Evolutionary conservation across 2,329 filamentous ascomycete species (phyloP).

Genomic region (Exophiala dermatitidis): DNA sequence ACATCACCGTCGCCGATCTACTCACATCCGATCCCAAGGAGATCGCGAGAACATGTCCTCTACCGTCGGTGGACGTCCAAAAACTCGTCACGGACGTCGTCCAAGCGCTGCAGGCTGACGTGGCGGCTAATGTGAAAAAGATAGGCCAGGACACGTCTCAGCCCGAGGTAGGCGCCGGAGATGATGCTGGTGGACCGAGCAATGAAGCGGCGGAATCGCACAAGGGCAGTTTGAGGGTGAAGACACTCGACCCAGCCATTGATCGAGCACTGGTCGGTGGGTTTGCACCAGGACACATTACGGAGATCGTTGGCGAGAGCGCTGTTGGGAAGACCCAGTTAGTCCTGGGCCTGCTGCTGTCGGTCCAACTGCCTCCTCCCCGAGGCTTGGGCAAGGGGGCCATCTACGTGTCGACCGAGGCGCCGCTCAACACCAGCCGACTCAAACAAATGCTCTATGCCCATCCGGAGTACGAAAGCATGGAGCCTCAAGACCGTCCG

Average conservation of each 20-base stretch:
- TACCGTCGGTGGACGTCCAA: slow-evolving; percentile 74
- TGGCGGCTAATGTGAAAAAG: slow-evolving; percentile 7
- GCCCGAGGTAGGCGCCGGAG: neutral
- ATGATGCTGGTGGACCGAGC: slow-evolving; percentile 30
- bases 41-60: slow-evolving; percentile 74
- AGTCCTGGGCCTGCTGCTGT: slow-evolving; percentile 73
- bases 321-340: slow-evolving; percentile 94
- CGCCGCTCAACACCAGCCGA: slow-evolving; percentile 71
- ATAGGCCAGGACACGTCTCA: slow-evolving; percentile 1
- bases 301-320: slow-evolving; percentile 84
- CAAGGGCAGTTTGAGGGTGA: slow-evolving; percentile 55
- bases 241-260: slow-evolving; percentile 67
- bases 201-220: neutral
- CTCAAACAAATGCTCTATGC: slow-evolving; percentile 68
- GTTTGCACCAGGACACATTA: slow-evolving; percentile 70
- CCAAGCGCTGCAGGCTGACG: slow-evolving; percentile 52
- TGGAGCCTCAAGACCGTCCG: slow-evolving; percentile 43
- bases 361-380: slow-evolving; percentile 71
- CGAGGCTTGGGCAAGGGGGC: slow-evolving; percentile 64
- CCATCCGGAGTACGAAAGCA: slow-evolving; percentile 53
- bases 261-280: slow-evolving; percentile 70
- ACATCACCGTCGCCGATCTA: slow-evolving; percentile 73
- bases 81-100: slow-evolving; percentile 63
- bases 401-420: slow-evolving; percentile 91
- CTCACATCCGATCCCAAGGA: slow-evolving; percentile 75